phyloP scores from a whole-genome alignment of 2,329 filamentous ascomycete species.

The Chaetomium globosum region DNA sequence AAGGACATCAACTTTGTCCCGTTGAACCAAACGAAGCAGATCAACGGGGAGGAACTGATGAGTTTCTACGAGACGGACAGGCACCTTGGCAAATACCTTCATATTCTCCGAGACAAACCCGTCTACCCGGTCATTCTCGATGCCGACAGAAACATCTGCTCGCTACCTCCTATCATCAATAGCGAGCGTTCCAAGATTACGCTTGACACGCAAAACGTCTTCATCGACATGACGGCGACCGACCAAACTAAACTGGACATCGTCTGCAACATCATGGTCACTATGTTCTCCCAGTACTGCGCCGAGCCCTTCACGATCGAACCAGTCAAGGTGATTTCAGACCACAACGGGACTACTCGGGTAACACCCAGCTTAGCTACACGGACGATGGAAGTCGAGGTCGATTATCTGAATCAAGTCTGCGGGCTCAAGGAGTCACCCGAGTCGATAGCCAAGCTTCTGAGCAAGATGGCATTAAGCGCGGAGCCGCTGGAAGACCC shows the following conservation, averaged over 20 bases:
- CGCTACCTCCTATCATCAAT: conserved; percentile 96
- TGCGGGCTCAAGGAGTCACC: conserved; percentile 79
- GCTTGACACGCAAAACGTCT: conserved; percentile 85
- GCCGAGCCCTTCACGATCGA: conserved; percentile 89
- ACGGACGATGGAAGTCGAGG: conserved; percentile 75
- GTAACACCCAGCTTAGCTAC: conserved; percentile 80
- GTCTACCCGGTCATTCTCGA: conserved; percentile 97
- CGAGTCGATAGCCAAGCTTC: conserved; percentile 73
- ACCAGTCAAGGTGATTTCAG: conserved; percentile 86
- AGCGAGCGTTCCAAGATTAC: conserved; percentile 96
- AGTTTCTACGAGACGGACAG: conserved; percentile 92
- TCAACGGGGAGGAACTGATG: conserved; percentile 90
- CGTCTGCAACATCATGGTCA: conserved; percentile 90
- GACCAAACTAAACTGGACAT: conserved; percentile 96
- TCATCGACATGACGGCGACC: conserved; percentile 95
- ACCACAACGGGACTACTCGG: conserved; percentile 83
- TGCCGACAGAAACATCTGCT: conserved; percentile 82
- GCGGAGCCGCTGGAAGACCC: conserved; percentile 73
- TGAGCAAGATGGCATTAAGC: conserved; percentile 87
- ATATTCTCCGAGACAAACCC: conserved; percentile 90
- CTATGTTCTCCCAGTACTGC: conserved; percentile 96
- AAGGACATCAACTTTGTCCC: conserved; percentile 89
- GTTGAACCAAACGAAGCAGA: conserved; percentile 85
- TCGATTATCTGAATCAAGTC: conserved; percentile 92
- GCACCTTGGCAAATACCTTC: conserved; percentile 84